Evolutionary conservation across 768 basidiomycete species (phyloP).

Genomic region (Hypholoma sublateritium): DNA sequence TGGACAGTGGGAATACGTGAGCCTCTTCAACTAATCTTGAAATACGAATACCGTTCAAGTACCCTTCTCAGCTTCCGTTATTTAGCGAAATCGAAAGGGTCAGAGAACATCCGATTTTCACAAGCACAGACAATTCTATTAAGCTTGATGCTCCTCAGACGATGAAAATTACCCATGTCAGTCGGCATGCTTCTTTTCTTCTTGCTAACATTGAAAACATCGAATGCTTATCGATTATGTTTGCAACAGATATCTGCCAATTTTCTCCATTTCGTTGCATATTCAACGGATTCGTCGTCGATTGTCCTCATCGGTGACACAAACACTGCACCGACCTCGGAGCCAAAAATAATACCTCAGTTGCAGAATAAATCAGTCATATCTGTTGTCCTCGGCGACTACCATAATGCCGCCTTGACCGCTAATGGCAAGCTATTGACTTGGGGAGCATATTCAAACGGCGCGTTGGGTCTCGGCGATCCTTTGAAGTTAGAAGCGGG

Average conservation of each 20-base stretch:
- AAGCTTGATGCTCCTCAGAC: conserved; percentile 38
- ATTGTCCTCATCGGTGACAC: conserved; percentile 71
- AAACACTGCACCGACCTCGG: conserved; percentile 38
- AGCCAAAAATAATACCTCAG: conserved; percentile 65
- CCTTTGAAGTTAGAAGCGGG: conserved; percentile 53
- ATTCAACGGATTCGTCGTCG: conserved; percentile 71
- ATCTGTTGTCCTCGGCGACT: conserved; percentile 89
- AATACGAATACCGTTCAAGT: conserved; percentile 2
- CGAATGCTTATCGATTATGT: conserved; percentile 7
- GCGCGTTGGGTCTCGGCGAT: conserved; percentile 87
- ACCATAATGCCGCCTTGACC: conserved; percentile 87
- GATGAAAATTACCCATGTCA: conserved; percentile 78
- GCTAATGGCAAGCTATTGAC: conserved; percentile 72
- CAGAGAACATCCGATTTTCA: conserved; percentile 43
- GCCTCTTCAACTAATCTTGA: conserved; percentile 19
- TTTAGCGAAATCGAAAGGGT: conserved; percentile 68
- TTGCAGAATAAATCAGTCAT: conserved; percentile 81
- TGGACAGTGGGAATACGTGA: conserved; percentile 73
- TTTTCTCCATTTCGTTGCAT: conserved; percentile 78
- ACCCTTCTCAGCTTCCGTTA: conserved; percentile 55
- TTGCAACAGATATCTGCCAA: conserved; percentile 70
- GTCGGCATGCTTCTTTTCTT: conserved; percentile 21
- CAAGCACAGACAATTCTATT: conserved; percentile 25
- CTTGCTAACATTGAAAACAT: conserved; percentile 4
- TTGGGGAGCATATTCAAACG: conserved; percentile 76